Conservation (phyloP, 768 basidiomycete species). For the Hypholoma sublateritium region DNA sequence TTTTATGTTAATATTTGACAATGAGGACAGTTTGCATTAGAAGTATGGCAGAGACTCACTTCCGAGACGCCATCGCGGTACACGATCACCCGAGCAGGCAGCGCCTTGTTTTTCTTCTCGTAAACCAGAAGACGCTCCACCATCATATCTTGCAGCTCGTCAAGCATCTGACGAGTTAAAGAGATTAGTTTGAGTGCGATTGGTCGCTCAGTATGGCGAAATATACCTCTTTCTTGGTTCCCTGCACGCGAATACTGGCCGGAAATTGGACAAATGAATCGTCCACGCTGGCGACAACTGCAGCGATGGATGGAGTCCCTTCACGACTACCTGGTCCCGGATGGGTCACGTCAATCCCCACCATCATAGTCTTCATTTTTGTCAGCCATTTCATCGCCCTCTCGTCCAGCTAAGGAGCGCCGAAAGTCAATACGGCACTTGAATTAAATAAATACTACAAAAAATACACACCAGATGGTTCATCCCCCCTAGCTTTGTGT, state of each 20-base stretch:
- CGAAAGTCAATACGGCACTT: neutral
- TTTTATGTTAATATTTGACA: slow-evolving; percentile 22
- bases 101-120: slow-evolving; percentile 48
- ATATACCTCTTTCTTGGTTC: slow-evolving; percentile 47
- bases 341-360: slow-evolving; percentile 85
- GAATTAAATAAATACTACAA: neutral
- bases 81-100: slow-evolving; percentile 70
- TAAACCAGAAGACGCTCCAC: slow-evolving; percentile 65
- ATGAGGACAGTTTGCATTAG: neutral
- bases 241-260: slow-evolving; percentile 68
- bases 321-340: slow-evolving; percentile 64
- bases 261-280: slow-evolving; percentile 74
- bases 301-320: slow-evolving; percentile 82
- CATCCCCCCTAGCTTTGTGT: slow-evolving; percentile 79
- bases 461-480: slow-evolving; percentile 57
- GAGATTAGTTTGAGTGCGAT: neutral
- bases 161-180: slow-evolving; percentile 57
- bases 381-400: slow-evolving; percentile 62
- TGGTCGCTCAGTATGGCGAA: neutral
- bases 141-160: slow-evolving; percentile 65
- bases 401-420: slow-evolving; percentile 44
- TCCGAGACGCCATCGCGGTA: slow-evolving; percentile 86
- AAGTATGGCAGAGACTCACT: slow-evolving; percentile 35
- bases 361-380: slow-evolving; percentile 73
- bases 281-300: slow-evolving; percentile 79